Percentiles rank a stretch among this genome's conserved stretches.
phyloP scores from a whole-genome alignment of 1,284 basidiomycete genomes.

The Anthracocystis walkeri region DNA sequence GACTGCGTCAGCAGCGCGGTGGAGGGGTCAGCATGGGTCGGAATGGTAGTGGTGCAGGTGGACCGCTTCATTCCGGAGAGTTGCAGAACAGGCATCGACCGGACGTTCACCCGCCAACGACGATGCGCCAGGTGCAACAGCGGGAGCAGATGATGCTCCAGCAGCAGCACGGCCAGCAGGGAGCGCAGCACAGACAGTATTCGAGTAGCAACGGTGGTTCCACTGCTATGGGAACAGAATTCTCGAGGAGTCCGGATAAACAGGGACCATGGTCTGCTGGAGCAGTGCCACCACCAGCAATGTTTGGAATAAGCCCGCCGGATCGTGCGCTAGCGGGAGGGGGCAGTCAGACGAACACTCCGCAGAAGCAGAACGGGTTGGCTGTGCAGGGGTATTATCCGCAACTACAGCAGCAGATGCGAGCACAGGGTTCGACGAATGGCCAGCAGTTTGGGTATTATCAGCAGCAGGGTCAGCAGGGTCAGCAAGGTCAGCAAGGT shows the following conservation, averaged over 20 bases:
- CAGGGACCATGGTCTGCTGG: slow-evolving; percentile 40
- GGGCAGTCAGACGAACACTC: slow-evolving; percentile 19
- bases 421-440: not conserved
- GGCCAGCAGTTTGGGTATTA: slow-evolving; percentile 6
- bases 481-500: no score
- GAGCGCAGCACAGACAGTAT: slow-evolving; percentile 30
- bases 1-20: slow-evolving; percentile 38
- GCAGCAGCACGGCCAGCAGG: slow-evolving; percentile 23
- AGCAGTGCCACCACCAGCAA: slow-evolving; percentile 11
- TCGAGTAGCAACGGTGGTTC: slow-evolving; percentile 16
- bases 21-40: slow-evolving; percentile 29
- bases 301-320: slow-evolving; percentile 21
- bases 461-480: slow-evolving; percentile 11
- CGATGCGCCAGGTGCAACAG: slow-evolving; percentile 56
- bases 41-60: slow-evolving; percentile 34
- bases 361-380: slow-evolving; percentile 27
- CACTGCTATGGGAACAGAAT: slow-evolving; percentile 26
- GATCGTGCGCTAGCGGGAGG: slow-evolving; percentile 10
- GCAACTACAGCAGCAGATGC: slow-evolving; percentile 16
- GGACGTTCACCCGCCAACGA: slow-evolving; percentile 55
- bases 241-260: slow-evolving; percentile 36
- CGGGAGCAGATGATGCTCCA: slow-evolving; percentile 22
- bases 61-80: slow-evolving; percentile 40
- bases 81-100: slow-evolving; percentile 53
- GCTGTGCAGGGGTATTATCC: not conserved